phyloP scores from a whole-genome alignment of 1,139 yeast species.

The Taiozyma onychis region DNA sequence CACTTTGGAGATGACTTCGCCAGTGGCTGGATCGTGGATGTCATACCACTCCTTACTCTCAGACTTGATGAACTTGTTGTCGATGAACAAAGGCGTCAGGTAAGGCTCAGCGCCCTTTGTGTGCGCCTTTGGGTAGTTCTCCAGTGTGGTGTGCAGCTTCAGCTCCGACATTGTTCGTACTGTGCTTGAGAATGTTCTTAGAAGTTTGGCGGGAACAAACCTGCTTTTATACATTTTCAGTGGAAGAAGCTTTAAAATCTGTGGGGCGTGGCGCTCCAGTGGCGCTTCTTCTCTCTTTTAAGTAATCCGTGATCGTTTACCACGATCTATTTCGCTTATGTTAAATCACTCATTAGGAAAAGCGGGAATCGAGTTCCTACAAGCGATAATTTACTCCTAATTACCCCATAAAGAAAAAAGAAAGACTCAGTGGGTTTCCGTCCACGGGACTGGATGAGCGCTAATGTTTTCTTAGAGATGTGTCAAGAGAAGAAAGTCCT shows the following conservation, averaged over 20 bases:
- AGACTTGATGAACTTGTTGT: conserved; percentile 54
- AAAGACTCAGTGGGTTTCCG: no score
- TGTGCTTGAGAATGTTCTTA: not conserved
- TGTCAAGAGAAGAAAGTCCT: no score
- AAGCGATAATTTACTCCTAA: not conserved
- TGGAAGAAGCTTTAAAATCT: not conserved
- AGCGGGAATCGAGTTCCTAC: not conserved
- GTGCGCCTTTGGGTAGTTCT: conserved; percentile 26
- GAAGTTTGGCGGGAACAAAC: not conserved
- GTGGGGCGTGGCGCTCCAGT: not conserved
- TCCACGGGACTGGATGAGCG: no score
- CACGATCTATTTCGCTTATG: not conserved
- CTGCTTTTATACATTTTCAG: not conserved
- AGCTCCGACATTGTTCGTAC: conserved; percentile 6
- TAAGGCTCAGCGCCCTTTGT: conserved; percentile 14
- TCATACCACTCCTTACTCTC: conserved; percentile 57
- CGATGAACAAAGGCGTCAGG: conserved; percentile 33
- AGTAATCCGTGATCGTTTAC: not conserved
- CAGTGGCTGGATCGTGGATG: conserved; percentile 73
- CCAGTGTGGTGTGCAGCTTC: conserved; percentile 25
- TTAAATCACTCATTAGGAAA: not conserved
- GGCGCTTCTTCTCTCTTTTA: not conserved
- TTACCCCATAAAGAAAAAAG: not conserved
- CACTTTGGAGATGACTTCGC: conserved; percentile 55
- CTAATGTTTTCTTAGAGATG: no score